Evolutionary conservation across 495 filamentous ascomycete species (phyloP).

Genomic region (Physcia stellaris): DNA sequence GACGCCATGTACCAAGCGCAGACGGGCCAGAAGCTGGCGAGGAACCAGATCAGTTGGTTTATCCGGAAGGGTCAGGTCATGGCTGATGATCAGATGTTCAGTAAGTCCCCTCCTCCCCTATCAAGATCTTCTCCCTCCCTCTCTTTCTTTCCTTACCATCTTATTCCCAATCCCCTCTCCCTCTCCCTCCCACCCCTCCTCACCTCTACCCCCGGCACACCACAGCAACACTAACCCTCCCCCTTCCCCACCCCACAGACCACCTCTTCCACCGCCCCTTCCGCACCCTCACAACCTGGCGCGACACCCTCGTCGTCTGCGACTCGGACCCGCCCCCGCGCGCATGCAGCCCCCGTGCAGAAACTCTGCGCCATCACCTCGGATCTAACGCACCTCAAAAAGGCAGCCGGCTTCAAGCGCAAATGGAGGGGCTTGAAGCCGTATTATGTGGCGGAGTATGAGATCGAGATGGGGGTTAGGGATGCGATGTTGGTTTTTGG

Average conservation of each 20-base stretch:
- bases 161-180: too few species aligned
- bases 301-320: not conserved
- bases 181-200: too few species aligned
- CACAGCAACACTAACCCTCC: too few species aligned
- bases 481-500: not conserved
- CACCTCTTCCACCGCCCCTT: not conserved
- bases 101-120: too few species aligned
- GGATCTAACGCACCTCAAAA: not conserved
- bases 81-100: slow-evolving; percentile 4
- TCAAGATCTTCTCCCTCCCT: too few species aligned
- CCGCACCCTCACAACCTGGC: not conserved
- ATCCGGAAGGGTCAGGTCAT: slow-evolving; percentile 5
- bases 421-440: not conserved
- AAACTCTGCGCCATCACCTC: not conserved
- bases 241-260: too few species aligned
- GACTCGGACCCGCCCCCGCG: not conserved
- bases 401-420: not conserved
- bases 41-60: slow-evolving; percentile 8
- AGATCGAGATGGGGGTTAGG: not conserved
- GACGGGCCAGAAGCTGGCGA: slow-evolving; percentile 6
- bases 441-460: not conserved
- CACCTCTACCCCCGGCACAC: too few species aligned
- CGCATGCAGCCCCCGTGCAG: not conserved
- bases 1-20: slow-evolving; percentile 1
- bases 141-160: too few species aligned